Conservation (phyloP, 1,284 basidiomycete genomes). For the Pseudozyma thailandica region DNA sequence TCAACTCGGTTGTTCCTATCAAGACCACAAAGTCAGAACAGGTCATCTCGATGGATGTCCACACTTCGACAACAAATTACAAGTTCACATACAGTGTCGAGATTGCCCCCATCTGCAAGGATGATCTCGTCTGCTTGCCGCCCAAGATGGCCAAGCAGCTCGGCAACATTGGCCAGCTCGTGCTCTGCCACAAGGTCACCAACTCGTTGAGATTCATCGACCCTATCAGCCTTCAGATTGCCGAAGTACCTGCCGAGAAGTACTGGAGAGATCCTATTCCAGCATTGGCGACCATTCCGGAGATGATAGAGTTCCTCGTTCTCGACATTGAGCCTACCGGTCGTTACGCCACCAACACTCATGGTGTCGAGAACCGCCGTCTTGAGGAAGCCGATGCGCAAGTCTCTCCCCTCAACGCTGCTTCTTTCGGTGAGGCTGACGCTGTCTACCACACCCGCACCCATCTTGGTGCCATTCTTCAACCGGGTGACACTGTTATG, state of each 20-base stretch:
- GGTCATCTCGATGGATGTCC: conserved; percentile 90
- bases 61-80: conserved; percentile 91
- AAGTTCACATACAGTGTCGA: conserved; percentile 98
- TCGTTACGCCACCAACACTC: conserved; percentile 51
- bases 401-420: conserved; percentile 85
- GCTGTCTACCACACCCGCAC: conserved; percentile 96
- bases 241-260: conserved; percentile 81
- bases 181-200: conserved; percentile 88
- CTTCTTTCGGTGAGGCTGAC: conserved; percentile 72
- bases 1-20: conserved; percentile 86
- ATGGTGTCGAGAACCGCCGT: conserved; percentile 46
- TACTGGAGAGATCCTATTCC: conserved; percentile 94
- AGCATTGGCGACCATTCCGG: conserved; percentile 81
- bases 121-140: conserved; percentile 93
- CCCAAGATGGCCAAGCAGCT: conserved; percentile 81
- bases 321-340: conserved; percentile 84
- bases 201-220: conserved; percentile 92
- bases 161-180: conserved; percentile 86
- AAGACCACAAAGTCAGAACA: conserved; percentile 91
- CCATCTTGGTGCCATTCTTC: conserved; percentile 91
- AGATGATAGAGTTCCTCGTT: conserved; percentile 93
- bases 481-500: conserved; percentile 91
- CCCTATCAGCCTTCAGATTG: conserved; percentile 83
- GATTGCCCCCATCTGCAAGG: conserved; percentile 95
- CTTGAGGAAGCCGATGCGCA: conserved; percentile 81